Base-by-base conservation (phyloP, 2,329 filamentous ascomycete species). In the Hymenoscyphus linearis region DNA sequence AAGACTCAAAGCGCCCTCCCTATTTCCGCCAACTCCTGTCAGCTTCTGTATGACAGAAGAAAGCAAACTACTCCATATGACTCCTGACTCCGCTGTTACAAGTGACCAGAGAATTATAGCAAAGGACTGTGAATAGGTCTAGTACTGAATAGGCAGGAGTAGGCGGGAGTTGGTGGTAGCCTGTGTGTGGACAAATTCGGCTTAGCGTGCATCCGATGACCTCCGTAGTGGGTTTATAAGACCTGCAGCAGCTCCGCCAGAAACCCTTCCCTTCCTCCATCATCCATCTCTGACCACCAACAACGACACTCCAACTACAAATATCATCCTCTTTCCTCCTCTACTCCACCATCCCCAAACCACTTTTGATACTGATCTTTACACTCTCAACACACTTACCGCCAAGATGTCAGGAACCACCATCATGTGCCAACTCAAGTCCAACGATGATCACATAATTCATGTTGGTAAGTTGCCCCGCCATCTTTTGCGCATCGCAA, bases 391-490 rank as follows among this genome's bases (percentile, higher is more conserved):
- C 27, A 31, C 27, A 12, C 16, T 10, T 2, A 47, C 18, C 40
- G 56, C 66, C 58, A 72, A 68, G 58, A 74, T 75, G 66, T 74
- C 74, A 59, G 74, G 73, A 16, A 69, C 70, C 3, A n/a, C 50
- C 13, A 58, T 52, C 31, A 67, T 59, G 22, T 77, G 83, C 62
- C 80, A 73, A 55, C 75, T 83, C 18, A 72, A 77, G 66, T 79
- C 77, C 72, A 82, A 80, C 56, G 81, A 83, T 73, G 74, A 75
- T 58, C 76, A 76, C 53, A 73, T 77, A 35, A 76, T 83, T 63
- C 66, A 70, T 13, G 79, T 84, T 66, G 80, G 81, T 83, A 76
- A 69, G 80, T 55, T 62, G 61, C 64, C 66, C 66, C 60, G 59
- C 54, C 60, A 56, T 63, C 59, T 26, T 26, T 60, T 50, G 50